phyloP scores from a whole-genome alignment of 2,329 filamentous ascomycete genomes.

The Gremmenia infestans region DNA sequence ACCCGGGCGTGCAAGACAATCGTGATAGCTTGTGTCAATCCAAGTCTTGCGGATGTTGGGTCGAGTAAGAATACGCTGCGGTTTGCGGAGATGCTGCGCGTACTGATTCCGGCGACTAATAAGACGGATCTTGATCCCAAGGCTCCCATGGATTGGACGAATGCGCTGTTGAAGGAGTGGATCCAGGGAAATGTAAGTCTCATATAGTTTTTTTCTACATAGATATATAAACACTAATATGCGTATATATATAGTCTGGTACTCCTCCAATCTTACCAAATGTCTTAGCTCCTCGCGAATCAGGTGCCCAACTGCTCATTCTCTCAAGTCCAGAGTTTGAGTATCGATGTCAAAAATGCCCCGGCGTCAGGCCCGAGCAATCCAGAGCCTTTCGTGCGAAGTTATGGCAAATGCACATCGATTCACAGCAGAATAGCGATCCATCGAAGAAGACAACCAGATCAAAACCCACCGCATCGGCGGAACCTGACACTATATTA shows the following conservation, averaged over 20 bases:
- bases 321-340: constrained; percentile 38
- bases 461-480: no score
- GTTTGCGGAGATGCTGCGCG: constrained; percentile 67
- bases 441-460: constrained; percentile 20
- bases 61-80: constrained; percentile 76
- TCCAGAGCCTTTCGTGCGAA: constrained; percentile 39
- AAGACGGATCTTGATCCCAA: constrained; percentile 22
- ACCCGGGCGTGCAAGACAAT: constrained; percentile 85
- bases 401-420: constrained; percentile 40
- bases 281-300: constrained; percentile 37
- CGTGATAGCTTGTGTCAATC: constrained; percentile 95
- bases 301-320: constrained; percentile 38
- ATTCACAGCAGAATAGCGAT: constrained; percentile 30
- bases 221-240: background rate
- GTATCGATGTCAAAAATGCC: constrained; percentile 36
- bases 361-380: constrained; percentile 34
- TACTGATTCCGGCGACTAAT: constrained; percentile 32
- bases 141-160: constrained; percentile 37
- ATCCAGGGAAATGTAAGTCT: constrained; percentile 37
- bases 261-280: constrained; percentile 31
- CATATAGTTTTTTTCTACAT: background rate
- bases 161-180: constrained; percentile 37
- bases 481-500: background rate
- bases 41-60: constrained; percentile 90
- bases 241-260: constrained; percentile 33